Conservation (phyloP, 1,284 basidiomycete species). For the Microbotryum scabiosae region DNA sequence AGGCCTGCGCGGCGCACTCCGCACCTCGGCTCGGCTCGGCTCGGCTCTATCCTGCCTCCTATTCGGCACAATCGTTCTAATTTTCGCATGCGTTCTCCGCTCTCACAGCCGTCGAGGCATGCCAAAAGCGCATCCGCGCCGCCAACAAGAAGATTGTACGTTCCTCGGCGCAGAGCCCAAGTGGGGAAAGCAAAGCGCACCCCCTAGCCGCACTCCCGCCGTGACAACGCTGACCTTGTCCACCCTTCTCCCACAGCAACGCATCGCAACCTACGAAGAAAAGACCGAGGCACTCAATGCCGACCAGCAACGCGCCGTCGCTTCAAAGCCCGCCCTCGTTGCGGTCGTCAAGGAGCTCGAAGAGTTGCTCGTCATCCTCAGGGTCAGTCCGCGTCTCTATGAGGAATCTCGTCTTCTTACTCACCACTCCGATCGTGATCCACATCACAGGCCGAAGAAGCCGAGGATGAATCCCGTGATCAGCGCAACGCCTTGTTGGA, state of each 20-base stretch:
- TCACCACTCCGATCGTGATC: neutral
- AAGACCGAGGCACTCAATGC: slow-evolving; percentile 34
- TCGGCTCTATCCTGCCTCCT: neutral
- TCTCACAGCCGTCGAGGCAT: slow-evolving; percentile 22
- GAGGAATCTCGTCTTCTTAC: neutral
- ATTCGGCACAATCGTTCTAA: neutral
- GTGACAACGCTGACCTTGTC: neutral
- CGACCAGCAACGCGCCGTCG: slow-evolving; percentile 36
- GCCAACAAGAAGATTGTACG: slow-evolving; percentile 37
- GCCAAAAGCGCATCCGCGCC: slow-evolving; percentile 33
- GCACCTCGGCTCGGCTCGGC: no score
- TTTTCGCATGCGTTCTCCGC: slow-evolving; percentile 1
- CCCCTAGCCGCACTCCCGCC: no score
- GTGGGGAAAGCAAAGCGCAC: no score
- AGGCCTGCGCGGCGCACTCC: no score
- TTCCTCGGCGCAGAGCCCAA: neutral
- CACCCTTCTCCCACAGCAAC: slow-evolving; percentile 29
- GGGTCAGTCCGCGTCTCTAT: slow-evolving; percentile 21
- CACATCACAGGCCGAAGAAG: slow-evolving; percentile 33
- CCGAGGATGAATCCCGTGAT: slow-evolving; percentile 31
- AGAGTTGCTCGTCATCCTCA: slow-evolving; percentile 34
- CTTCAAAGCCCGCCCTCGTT: slow-evolving; percentile 34
- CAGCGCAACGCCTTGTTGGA: slow-evolving; percentile 23
- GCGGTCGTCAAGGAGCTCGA: slow-evolving; percentile 36
- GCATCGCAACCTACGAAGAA: slow-evolving; percentile 33